Conservation (phyloP, 495 filamentous ascomycete species). For the Neurospora sp. region DNA sequence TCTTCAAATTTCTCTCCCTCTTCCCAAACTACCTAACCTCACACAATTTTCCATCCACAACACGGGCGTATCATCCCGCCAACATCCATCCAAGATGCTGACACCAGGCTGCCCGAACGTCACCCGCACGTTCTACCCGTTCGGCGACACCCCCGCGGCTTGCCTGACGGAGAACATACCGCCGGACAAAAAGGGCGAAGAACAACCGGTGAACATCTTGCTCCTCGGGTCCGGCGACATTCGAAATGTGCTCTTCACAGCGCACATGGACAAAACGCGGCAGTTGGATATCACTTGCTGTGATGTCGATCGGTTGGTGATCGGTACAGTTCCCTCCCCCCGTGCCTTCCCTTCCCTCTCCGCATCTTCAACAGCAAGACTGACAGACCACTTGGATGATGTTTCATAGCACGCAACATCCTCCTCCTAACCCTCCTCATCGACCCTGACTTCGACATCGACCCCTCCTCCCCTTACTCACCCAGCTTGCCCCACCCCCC, state of each 20-base stretch:
- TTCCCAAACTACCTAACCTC: not conserved
- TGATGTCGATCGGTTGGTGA: slow-evolving; percentile 14
- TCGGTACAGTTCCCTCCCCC: slow-evolving; percentile 10
- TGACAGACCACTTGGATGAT: not conserved
- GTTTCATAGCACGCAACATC: slow-evolving; percentile 17
- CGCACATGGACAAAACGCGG: slow-evolving; percentile 10
- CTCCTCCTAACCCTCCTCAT: slow-evolving; percentile 20
- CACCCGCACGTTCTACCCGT: slow-evolving; percentile 8
- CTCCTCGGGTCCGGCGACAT: slow-evolving; percentile 24
- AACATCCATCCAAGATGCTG: not conserved
- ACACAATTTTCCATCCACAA: not conserved
- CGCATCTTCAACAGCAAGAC: not conserved
- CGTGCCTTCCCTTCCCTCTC: slow-evolving; percentile 2
- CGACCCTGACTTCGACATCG: slow-evolving; percentile 6
- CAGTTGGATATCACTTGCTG: slow-evolving; percentile 23
- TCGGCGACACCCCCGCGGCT: slow-evolving; percentile 21
- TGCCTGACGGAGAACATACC: slow-evolving; percentile 19
- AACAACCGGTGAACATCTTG: slow-evolving; percentile 6
- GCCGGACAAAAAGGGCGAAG: slow-evolving; percentile 11
- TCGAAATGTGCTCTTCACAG: slow-evolving; percentile 22
- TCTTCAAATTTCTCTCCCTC: not conserved
- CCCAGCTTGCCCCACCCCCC: not conserved
- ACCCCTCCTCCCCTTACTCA: not conserved
- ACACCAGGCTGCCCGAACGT: not conserved
- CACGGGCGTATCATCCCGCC: not conserved